A percentile compares a stretch with the other conserved stretches of the same genome.
Evolutionary conservation across 2,329 filamentous ascomycete species (phyloP).

Genomic region (Aspergillus chevalieri): DNA sequence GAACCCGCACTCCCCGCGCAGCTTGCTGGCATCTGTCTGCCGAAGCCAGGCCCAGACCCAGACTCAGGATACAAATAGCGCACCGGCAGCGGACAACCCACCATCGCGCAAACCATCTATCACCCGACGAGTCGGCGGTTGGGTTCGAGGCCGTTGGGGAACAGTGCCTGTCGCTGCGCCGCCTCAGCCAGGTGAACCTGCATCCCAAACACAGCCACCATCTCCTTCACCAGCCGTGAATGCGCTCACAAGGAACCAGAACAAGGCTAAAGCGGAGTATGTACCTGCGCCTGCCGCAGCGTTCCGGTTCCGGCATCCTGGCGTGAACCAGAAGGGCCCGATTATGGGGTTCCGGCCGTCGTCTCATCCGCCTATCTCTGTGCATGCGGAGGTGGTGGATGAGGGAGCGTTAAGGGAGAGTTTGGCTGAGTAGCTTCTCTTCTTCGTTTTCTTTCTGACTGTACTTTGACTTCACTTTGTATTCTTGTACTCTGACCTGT

Average conservation of each 20-base stretch:
- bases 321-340: conserved; percentile 71
- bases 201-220: neutral
- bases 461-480: neutral
- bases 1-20: conserved; percentile 23
- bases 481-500: neutral
- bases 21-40: conserved; percentile 27
- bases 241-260: conserved; percentile 24
- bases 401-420: conserved; percentile 56
- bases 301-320: conserved; percentile 49
- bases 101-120: conserved; percentile 31
- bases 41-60: neutral
- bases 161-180: conserved; percentile 37
- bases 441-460: neutral
- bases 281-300: neutral
- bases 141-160: conserved; percentile 61
- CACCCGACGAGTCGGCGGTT: conserved; percentile 55
- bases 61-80: neutral
- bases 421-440: conserved; percentile 40
- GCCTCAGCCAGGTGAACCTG: neutral
- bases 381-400: conserved; percentile 55
- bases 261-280: conserved; percentile 4
- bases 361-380: conserved; percentile 49
- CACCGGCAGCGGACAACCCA: neutral
- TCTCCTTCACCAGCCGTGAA: neutral
- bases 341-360: conserved; percentile 65